Evolutionary conservation across 2,329 filamentous ascomycete genomes (phyloP).

Genomic region (Simplicillium sp.): DNA sequence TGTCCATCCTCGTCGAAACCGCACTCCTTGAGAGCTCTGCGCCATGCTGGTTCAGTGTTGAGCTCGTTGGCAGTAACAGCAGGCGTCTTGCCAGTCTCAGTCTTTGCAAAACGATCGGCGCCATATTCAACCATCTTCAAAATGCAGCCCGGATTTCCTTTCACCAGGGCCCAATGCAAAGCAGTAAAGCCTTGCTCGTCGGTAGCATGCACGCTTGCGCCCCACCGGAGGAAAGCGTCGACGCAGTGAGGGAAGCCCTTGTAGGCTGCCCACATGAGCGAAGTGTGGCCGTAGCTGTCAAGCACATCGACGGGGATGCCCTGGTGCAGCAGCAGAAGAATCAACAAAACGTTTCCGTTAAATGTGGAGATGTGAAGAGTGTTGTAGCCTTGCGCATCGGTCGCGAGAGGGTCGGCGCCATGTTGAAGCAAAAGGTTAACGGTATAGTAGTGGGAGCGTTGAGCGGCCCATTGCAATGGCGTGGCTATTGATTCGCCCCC

Average conservation of each 20-base stretch:
- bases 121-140: conserved; percentile 95
- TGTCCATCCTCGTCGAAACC: conserved; percentile 77
- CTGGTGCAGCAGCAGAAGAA: conserved; percentile 85
- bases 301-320: conserved; percentile 88
- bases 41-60: conserved; percentile 76
- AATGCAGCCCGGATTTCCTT: conserved; percentile 80
- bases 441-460: conserved; percentile 92
- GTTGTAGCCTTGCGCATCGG: conserved; percentile 94
- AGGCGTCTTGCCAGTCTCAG: conserved; percentile 83
- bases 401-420: conserved; percentile 85
- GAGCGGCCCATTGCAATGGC: conserved; percentile 92
- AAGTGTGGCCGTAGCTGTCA: conserved; percentile 85
- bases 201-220: conserved; percentile 80
- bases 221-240: conserved; percentile 88
- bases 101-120: conserved; percentile 84
- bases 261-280: conserved; percentile 98
- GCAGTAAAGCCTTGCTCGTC: conserved; percentile 94
- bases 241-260: conserved; percentile 92
- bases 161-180: conserved; percentile 92
- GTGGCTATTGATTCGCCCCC: conserved; percentile 93
- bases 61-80: conserved; percentile 79
- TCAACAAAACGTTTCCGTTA: conserved; percentile 86
- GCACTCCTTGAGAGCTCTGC: conserved; percentile 70
- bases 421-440: conserved; percentile 86
- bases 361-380: conserved; percentile 95